These are phyloP conservation scores for Cladosporium sp. DNA, from an alignment of 2,329 filamentous ascomycete species.

Conservation along the genomic window DNA sequence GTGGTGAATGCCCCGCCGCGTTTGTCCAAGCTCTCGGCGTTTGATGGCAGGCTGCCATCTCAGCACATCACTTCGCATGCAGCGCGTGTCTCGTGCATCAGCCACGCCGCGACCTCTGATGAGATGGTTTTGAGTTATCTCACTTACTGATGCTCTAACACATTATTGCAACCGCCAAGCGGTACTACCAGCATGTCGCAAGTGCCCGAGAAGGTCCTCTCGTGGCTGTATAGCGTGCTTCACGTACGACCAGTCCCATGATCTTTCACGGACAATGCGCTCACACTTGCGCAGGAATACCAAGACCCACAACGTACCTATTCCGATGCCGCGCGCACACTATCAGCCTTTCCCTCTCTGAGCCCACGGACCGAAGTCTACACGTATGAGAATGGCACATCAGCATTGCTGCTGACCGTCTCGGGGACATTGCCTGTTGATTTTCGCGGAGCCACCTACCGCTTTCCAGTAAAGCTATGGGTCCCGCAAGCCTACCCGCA, in stretches of 20 bases:
- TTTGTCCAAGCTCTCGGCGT: not conserved
- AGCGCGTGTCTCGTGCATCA: not conserved
- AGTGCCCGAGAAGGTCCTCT: constrained; percentile 82
- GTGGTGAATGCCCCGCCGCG: not conserved
- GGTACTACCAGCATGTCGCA: constrained; percentile 43
- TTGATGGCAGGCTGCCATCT: not conserved
- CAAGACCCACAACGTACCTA: constrained; percentile 88
- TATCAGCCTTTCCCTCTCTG: constrained; percentile 73
- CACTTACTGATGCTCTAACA: not conserved
- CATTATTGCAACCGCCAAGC: not conserved
- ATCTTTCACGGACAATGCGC: not conserved
- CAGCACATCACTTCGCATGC: not conserved
- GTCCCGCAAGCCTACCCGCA: constrained; percentile 83
- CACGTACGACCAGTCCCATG: constrained; percentile 37
- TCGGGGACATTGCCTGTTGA: constrained; percentile 83
- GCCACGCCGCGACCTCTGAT: not conserved
- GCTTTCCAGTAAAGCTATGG: constrained; percentile 90
- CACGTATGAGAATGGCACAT: constrained; percentile 83
- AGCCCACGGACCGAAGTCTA: constrained; percentile 89
- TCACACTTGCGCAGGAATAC: constrained; percentile 64
- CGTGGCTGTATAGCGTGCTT: constrained; percentile 91
- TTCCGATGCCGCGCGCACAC: constrained; percentile 76
- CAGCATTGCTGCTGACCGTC: constrained; percentile 79
- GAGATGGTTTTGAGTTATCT: not conserved
- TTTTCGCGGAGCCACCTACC: constrained; percentile 83